Base-by-base conservation (phyloP, 495 filamentous ascomycete species). In the Xylaria castorea region DNA sequence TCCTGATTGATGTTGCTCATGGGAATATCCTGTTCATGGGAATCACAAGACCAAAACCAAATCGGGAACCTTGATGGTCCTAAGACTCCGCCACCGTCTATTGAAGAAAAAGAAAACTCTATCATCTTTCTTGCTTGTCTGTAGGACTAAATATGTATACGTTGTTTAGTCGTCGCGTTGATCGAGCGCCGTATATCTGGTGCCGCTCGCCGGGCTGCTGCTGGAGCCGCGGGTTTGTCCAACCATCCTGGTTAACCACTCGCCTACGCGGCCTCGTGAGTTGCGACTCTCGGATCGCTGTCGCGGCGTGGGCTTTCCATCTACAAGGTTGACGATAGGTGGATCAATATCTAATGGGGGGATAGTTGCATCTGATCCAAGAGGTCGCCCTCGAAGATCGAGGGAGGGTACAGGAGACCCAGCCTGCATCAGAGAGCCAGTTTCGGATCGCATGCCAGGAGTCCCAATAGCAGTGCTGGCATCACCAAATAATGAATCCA, bases 401-500 rank as follows among this genome's bases (percentile, higher is more conserved):
- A 96, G 88, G 0, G 90, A 93, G 18, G 93, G 91, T 1, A 94
- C 89, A 32, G 94, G 94, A 12, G 95, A 97, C 36, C 85, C 84
- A 30, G 87, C 84, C 50, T 89, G 87, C 78, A 95, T 88, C 16
- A 97, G 84, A 27, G 93, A 93, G 20, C 91, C 92, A 11, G 89
- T 88, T 79, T 97, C 94, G 18, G 85, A 87, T 60, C 77, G 75
- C n/a, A 84, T 46, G 18, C 79, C 78, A 40, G 84, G 83, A 4
- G 84, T 84, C 12, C 85, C 90, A 48, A 92, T 85, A 14, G 90
- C 90, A 22, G 87, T 92, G 12, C 92, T 94, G 42, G 94, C 92
- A 81, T 98, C 95, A 57, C 95, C 95, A 77, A 98, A 98, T 12
- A 98, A 82, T 27, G 86, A 80, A 79, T 97, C 92, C 96, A 99